phyloP scores from a whole-genome alignment of 2,329 filamentous ascomycete species.

The Fusarium sp. region DNA sequence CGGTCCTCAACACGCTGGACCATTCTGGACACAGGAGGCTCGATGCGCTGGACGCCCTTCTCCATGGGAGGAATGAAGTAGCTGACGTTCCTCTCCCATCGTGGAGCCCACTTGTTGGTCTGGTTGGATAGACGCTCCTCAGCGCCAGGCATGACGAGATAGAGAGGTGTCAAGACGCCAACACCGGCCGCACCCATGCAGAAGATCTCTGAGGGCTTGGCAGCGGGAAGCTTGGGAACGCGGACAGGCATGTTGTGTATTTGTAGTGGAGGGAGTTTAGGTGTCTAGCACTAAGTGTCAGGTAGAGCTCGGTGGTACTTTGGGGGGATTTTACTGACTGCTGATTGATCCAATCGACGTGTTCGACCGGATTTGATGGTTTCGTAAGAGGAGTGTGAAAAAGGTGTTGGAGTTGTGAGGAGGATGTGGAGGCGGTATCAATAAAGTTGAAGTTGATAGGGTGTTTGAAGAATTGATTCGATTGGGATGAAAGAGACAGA shows the following conservation, averaged over 20 bases:
- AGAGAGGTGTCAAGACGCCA: conserved; percentile 64
- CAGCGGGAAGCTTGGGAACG: conserved; percentile 59
- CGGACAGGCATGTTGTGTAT: conserved; percentile 58
- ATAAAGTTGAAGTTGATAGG: not conserved
- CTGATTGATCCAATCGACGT: conserved; percentile 3
- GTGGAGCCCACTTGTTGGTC: conserved; percentile 67
- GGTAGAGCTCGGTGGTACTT: not conserved
- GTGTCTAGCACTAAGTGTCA: conserved; percentile 4
- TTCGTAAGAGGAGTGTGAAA: not conserved
- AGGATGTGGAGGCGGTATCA: not conserved
- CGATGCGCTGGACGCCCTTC: conserved; percentile 58
- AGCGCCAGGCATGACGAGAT: conserved; percentile 65
- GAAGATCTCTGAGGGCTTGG: conserved; percentile 59
- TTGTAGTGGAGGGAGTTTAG: not conserved
- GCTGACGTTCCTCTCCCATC: conserved; percentile 67
- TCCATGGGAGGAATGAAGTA: conserved; percentile 61
- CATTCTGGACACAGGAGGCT: conserved; percentile 58
- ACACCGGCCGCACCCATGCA: conserved; percentile 65
- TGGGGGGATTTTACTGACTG: conserved; percentile 11
- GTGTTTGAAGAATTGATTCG: not conserved
- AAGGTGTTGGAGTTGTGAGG: not conserved
- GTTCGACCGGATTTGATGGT: not conserved
- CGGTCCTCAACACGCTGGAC: conserved; percentile 58
- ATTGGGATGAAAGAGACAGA: conserved; percentile 6
- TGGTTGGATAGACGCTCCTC: conserved; percentile 64